phyloP scores from a whole-genome alignment of 2,329 filamentous ascomycete genomes.

The Fusarium euwallaceae region DNA sequence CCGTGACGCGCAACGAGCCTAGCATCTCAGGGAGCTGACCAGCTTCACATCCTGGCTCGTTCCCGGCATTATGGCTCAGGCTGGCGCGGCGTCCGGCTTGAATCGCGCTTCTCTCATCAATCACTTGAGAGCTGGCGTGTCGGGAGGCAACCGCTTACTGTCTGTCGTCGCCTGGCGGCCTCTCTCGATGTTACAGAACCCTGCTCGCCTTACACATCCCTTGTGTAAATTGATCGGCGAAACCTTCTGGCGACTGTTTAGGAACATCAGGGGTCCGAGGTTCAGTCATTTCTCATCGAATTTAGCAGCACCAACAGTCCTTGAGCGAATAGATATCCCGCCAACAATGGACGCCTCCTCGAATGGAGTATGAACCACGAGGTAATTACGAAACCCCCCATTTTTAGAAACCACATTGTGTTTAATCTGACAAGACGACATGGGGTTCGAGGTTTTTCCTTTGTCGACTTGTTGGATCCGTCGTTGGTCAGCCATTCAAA shows the following conservation, averaged over 20 bases:
- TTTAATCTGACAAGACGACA: slow-evolving; percentile 11
- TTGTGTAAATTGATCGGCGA: slow-evolving; percentile 8
- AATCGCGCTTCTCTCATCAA: slow-evolving; percentile 24
- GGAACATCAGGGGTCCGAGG: slow-evolving; percentile 8
- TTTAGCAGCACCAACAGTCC: slow-evolving; percentile 14
- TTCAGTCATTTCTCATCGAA: slow-evolving; percentile 1
- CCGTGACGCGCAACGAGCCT: slow-evolving; percentile 23
- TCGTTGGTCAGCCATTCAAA: slow-evolving; percentile 4
- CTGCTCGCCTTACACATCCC: slow-evolving; percentile 1
- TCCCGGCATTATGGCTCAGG: slow-evolving; percentile 32
- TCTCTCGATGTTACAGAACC: slow-evolving; percentile 23
- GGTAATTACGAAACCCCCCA: slow-evolving; percentile 7
- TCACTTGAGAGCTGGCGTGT: slow-evolving; percentile 13
- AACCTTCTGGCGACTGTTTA: background rate
- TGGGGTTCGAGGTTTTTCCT: slow-evolving; percentile 8
- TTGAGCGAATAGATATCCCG: background rate
- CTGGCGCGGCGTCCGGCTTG: slow-evolving; percentile 34
- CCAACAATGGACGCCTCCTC: slow-evolving; percentile 5
- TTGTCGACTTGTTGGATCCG: background rate
- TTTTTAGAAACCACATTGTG: slow-evolving; percentile 14
- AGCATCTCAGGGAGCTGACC: slow-evolving; percentile 19
- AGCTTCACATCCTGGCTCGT: slow-evolving; percentile 28
- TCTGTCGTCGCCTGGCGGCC: slow-evolving; percentile 32
- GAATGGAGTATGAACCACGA: slow-evolving; percentile 6
- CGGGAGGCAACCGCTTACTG: slow-evolving; percentile 9